Evolutionary conservation across 1,139 yeast species (phyloP), one percentile per base, ranked within the genome.

Genomic region (Kodamaea anthophila): DNA sequence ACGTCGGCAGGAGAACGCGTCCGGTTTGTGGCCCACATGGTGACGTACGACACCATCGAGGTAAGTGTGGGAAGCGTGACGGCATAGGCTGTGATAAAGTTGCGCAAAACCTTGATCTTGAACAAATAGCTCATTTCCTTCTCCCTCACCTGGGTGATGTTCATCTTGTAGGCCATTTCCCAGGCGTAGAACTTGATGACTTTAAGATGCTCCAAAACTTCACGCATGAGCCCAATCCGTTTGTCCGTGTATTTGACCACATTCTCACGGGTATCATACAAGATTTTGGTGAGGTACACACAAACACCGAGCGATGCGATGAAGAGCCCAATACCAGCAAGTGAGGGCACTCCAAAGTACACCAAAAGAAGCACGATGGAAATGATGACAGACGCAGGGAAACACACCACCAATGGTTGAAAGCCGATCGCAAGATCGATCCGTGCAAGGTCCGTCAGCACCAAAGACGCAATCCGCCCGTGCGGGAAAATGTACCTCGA

Each of bases 181-280:
- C 73, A 66, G 16, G 72, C 70, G 37, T 65, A 66, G 33, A 58
- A 66, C 46, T 66, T 66, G 40, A 66, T 65, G 24, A 65, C 51
- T 39, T 65, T 66, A 38, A 66, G 49, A 43, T 65, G 60, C 32
- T 50, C 52, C 37, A 66, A 55, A 16, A 60, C 58, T 43, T 66
- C 73, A 39, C 70, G 55, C 64, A 65, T 64, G 32, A 63, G 49
- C 18, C 66, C 52, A 31, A 66, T 63, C 44, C 72, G 52, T 39
- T 59, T 53, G 43, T 66, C 72, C 13, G 69, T 51, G 36, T 41
- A 60, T 37, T 53, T 51, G 26, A 64, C 67, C n/a, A 59, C 66
- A 6, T 43, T 49, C 42, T 60, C 65, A 47, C 72, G 53, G 27
- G 58, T 57, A 28, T 44, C 42, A 39, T 58, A 64, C 36, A 65